These are phyloP conservation scores for Pseudogymnoascus sp. DNA, from an alignment of 2,329 filamentous ascomycete species.

Conservation along the genomic window DNA sequence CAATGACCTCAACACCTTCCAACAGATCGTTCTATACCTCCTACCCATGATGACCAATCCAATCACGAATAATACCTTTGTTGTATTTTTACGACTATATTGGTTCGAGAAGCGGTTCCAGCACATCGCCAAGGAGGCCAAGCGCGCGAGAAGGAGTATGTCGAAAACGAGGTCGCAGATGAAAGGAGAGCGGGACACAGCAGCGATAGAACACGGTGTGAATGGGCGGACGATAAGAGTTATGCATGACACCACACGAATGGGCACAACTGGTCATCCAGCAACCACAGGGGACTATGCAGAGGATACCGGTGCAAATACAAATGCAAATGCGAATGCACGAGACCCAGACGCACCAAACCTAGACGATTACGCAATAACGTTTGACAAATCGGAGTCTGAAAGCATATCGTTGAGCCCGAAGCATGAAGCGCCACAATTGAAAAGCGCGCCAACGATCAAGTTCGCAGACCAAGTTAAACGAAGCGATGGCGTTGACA, in stretches of 20 bases:
- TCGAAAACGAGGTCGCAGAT: conserved; percentile 43
- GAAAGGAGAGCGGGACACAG: conserved; percentile 34
- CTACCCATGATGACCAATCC: conserved; percentile 70
- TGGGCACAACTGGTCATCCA: conserved; percentile 1
- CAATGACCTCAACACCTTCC: conserved; percentile 61
- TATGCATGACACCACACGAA: conserved; percentile 46
- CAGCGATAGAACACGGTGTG: conserved; percentile 48
- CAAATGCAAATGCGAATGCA: not conserved
- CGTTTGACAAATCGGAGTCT: conserved; percentile 5
- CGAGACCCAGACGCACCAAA: not conserved
- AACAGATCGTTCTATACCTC: conserved; percentile 67
- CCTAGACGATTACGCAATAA: conserved; percentile 1
- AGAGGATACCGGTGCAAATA: not conserved
- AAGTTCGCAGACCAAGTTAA: conserved; percentile 63
- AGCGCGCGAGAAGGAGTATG: conserved; percentile 56
- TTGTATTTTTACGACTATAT: conserved; percentile 88
- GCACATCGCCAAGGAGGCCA: conserved; percentile 68
- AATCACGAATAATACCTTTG: conserved; percentile 74
- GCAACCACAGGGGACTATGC: not conserved
- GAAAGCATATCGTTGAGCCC: not conserved
- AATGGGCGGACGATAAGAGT: conserved; percentile 60
- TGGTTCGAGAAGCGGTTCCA: conserved; percentile 98
- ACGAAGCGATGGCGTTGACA: conserved; percentile 47
- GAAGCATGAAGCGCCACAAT: not conserved
- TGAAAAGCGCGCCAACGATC: conserved; percentile 31